A percentile compares a stretch with the other conserved stretches of the same genome.
Conservation (phyloP, 2,329 filamentous ascomycete species). For the Aspergillus carbonarius region DNA sequence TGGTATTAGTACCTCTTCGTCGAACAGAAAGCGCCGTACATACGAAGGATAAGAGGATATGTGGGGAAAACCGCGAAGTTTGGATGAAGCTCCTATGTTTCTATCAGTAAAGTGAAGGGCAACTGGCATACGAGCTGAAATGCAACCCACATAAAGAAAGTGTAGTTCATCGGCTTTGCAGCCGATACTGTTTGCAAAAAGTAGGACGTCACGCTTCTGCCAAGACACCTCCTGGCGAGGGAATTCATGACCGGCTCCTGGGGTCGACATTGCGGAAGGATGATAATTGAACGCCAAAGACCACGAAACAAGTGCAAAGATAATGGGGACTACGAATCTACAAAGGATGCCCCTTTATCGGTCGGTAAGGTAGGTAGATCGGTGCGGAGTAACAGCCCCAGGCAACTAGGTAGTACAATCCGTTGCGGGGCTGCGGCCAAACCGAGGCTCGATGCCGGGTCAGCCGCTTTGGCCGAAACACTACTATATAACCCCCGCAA, state of each 20-base stretch:
- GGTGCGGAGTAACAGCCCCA: neutral
- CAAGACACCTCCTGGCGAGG: constrained; percentile 74
- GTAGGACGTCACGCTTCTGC: constrained; percentile 81
- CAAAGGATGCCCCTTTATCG: neutral
- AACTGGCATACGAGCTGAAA: neutral
- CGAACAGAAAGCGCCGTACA: constrained; percentile 26
- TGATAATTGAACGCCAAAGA: neutral
- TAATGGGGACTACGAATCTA: neutral
- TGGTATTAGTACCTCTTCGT: constrained; percentile 35
- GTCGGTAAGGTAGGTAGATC: neutral
- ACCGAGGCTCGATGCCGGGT: constrained; percentile 13
- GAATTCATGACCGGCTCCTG: constrained; percentile 74
- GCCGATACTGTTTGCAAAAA: constrained; percentile 90
- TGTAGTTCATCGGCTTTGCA: constrained; percentile 83
- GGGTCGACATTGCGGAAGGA: constrained; percentile 43
- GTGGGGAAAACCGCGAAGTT: constrained; percentile 87
- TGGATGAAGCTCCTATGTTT: constrained; percentile 74
- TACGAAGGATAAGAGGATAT: constrained; percentile 77
- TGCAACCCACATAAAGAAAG: constrained; percentile 75
- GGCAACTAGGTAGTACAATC: neutral
- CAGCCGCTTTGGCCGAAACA: neutral
- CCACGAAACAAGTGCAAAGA: neutral
- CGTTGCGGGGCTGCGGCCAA: constrained; percentile 16
- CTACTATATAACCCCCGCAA: no score
- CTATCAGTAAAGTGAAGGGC: neutral